Conservation (phyloP, 805 yeast species). For the Suhomyces kilbournensis region DNA sequence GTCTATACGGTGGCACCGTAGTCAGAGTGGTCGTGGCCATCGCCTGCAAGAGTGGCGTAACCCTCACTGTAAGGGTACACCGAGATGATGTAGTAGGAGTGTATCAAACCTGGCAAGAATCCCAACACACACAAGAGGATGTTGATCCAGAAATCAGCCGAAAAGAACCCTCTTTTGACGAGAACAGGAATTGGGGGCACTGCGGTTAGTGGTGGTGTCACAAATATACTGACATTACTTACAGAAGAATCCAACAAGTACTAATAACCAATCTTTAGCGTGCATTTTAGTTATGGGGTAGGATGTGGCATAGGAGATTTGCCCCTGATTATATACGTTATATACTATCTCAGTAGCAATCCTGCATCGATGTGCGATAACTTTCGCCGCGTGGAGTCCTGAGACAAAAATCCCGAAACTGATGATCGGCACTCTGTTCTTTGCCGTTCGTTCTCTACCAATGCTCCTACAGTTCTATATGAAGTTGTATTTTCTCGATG, state of each 20-base stretch:
- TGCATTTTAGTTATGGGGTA: slow-evolving; percentile 22
- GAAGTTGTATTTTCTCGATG: neutral
- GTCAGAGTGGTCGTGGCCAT: slow-evolving; percentile 23
- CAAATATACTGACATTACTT: slow-evolving; percentile 7
- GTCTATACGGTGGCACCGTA: slow-evolving; percentile 8
- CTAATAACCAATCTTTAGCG: slow-evolving; percentile 59
- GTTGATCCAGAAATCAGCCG: slow-evolving; percentile 68
- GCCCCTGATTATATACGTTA: neutral
- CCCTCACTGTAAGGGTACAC: slow-evolving; percentile 53
- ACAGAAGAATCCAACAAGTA: slow-evolving; percentile 59
- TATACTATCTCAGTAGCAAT: neutral
- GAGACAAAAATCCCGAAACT: neutral
- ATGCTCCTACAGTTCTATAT: neutral
- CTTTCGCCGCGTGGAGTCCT: neutral
- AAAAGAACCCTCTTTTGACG: slow-evolving; percentile 67
- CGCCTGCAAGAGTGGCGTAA: slow-evolving; percentile 27
- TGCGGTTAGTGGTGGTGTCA: slow-evolving; percentile 9
- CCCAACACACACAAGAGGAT: slow-evolving; percentile 69
- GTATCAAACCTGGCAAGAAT: slow-evolving; percentile 73
- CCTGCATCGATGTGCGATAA: neutral
- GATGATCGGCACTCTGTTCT: neutral
- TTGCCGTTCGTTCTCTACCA: neutral
- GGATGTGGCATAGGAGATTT: neutral
- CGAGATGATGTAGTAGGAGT: slow-evolving; percentile 75
- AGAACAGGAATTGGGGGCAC: slow-evolving; percentile 80